A percentile compares a stretch with the other conserved stretches of the same genome.
phyloP scores from a whole-genome alignment of 352 stramenopile species.

The Bremia lactucae region DNA sequence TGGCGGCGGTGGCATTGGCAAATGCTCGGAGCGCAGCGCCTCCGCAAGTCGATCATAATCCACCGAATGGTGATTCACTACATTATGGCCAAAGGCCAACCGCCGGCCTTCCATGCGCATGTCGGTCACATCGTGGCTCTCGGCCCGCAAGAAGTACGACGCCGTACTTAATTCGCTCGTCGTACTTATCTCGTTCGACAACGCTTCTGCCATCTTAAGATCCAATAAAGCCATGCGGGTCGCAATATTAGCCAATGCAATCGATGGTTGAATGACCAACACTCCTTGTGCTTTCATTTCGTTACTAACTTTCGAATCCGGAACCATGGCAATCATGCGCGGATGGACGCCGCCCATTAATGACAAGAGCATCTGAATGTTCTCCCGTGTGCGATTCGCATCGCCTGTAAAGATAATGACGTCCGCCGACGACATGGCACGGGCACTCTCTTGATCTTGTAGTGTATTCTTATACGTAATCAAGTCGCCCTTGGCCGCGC shows the following conservation, averaged over 20 bases:
- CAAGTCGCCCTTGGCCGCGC: slow-evolving; percentile 43
- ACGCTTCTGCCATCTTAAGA: slow-evolving; percentile 21
- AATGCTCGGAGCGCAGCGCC: slow-evolving; percentile 25
- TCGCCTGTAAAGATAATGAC: slow-evolving; percentile 58
- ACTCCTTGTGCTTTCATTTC: slow-evolving; percentile 36
- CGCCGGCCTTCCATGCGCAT: slow-evolving; percentile 28
- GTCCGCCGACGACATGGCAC: slow-evolving; percentile 36
- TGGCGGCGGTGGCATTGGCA: slow-evolving; percentile 39
- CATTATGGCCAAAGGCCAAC: slow-evolving; percentile 32
- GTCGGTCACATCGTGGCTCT: slow-evolving; percentile 28
- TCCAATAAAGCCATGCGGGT: slow-evolving; percentile 58
- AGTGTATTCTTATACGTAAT: slow-evolving; percentile 64
- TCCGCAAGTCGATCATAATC: slow-evolving; percentile 38
- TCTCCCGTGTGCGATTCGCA: slow-evolving; percentile 27
- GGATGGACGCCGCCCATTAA: slow-evolving; percentile 29
- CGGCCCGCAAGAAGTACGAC: slow-evolving; percentile 38
- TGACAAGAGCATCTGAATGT: slow-evolving; percentile 36
- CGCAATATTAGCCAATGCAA: slow-evolving; percentile 52
- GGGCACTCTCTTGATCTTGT: slow-evolving; percentile 21
- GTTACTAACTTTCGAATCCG: slow-evolving; percentile 25
- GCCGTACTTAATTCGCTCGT: slow-evolving; percentile 35
- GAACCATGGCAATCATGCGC: slow-evolving; percentile 47
- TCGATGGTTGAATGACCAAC: slow-evolving; percentile 51
- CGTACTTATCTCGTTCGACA: slow-evolving; percentile 37
- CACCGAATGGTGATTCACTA: slow-evolving; percentile 60